Conservation (phyloP, 179 eudicot genomes). For the Spergularia azorica region DNA sequence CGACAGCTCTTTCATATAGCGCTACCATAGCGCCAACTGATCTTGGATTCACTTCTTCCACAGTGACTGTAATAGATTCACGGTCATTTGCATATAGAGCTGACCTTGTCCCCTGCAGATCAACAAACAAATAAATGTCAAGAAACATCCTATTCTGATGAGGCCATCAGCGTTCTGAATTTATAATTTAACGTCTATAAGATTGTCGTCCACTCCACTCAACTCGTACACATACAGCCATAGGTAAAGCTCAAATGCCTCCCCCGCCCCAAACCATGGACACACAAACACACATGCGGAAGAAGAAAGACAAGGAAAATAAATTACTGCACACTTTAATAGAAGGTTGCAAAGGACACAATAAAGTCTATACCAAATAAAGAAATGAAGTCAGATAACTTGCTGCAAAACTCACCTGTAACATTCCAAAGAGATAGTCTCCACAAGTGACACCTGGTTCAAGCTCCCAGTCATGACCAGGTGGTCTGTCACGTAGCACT, state of each 20-base stretch:
- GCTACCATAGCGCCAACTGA: conserved; percentile 95
- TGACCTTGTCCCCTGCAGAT: conserved; percentile 83
- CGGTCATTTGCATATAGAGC: conserved; percentile 89
- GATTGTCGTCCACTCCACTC: neutral
- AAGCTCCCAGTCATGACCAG: conserved; percentile 99
- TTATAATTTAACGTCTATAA: neutral
- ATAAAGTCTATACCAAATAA: neutral
- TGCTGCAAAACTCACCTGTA: conserved; percentile 58
- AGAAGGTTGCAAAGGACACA: neutral
- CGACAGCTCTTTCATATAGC: conserved; percentile 97
- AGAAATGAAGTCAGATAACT: neutral
- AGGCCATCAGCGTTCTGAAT: neutral
- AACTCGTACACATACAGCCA: neutral
- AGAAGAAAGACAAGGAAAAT: neutral
- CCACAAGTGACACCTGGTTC: conserved; percentile 99
- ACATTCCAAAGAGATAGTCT: conserved; percentile 96
- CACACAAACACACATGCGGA: no score
- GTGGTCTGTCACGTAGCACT: conserved; percentile 95
- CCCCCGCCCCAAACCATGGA: no score
- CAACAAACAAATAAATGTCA: conserved; percentile 13
- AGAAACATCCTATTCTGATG: neutral
- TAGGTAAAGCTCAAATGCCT: neutral
- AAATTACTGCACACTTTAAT: neutral
- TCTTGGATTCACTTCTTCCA: conserved; percentile 95
- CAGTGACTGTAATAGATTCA: conserved; percentile 96